These are phyloP conservation scores for Chara braunii DNA, from an alignment of 139 green algal species.

Conservation along the genomic window DNA sequence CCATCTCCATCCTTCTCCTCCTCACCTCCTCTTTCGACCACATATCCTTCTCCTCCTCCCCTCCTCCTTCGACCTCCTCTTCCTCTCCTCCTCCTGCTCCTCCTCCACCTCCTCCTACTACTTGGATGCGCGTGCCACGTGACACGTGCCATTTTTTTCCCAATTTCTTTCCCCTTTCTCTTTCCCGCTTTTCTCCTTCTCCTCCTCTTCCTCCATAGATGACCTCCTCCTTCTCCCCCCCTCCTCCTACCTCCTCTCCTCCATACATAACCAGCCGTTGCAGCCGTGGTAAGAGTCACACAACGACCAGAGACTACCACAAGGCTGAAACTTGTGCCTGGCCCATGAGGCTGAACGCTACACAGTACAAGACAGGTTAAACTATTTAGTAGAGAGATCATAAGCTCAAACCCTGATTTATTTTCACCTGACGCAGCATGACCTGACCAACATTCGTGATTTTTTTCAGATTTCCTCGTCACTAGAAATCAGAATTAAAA, in stretches of 20 bases:
- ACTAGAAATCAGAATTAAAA: too few relatives aligned
- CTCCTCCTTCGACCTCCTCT: not conserved
- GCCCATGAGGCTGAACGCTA: not conserved
- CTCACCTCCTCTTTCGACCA: not conserved
- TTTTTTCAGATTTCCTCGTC: too few relatives aligned
- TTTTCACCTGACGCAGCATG: slow-evolving; percentile 2
- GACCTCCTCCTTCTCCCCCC: too few relatives aligned
- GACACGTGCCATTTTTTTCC: too few relatives aligned
- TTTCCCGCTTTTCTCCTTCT: too few relatives aligned
- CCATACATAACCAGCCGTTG: not conserved
- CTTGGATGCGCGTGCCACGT: not conserved
- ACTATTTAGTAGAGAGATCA: not conserved
- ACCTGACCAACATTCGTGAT: too few relatives aligned
- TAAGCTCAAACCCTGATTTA: not conserved
- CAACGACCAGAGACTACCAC: not conserved
- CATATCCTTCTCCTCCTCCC: not conserved
- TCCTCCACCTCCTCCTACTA: not conserved
- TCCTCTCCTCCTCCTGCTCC: slow-evolving; percentile 4
- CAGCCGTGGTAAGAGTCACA: not conserved
- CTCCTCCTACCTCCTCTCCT: not conserved
- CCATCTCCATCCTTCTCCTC: not conserved
- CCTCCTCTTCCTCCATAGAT: too few relatives aligned
- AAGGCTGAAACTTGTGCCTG: not conserved
- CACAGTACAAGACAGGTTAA: not conserved
- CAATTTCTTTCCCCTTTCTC: too few relatives aligned